Evolutionary conservation across 202 grass and related monocot genomes (phyloP).

Genomic region (Musa balbisiana): DNA sequence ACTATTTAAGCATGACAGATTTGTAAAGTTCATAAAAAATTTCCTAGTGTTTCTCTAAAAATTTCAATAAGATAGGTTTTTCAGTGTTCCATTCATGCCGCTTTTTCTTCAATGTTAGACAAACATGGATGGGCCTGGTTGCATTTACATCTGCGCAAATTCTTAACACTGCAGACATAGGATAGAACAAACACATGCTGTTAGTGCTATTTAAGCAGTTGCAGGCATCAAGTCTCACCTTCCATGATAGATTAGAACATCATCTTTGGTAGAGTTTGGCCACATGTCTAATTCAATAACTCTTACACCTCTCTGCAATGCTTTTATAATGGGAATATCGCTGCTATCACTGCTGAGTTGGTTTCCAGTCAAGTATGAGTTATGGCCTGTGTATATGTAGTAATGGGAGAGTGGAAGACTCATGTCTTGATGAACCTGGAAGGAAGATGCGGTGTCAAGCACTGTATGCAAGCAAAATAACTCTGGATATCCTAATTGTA

Average conservation of each 20-base stretch:
- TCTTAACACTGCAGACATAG: not conserved
- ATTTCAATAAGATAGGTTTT: too few relatives aligned
- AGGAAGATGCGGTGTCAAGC: not conserved
- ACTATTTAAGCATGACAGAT: not conserved
- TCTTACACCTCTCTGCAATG: constrained; percentile 23
- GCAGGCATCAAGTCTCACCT: constrained; percentile 4
- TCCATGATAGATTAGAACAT: constrained; percentile 13
- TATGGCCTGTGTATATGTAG: constrained; percentile 23
- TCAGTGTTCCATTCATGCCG: too few relatives aligned
- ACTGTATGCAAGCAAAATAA: not conserved
- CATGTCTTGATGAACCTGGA: constrained; percentile 21
- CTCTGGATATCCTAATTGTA: not conserved
- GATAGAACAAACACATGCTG: not conserved
- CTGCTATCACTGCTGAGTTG: constrained; percentile 24
- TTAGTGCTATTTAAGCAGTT: not conserved
- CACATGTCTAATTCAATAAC: constrained; percentile 24
- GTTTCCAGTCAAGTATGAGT: constrained; percentile 24
- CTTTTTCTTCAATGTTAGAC: too few relatives aligned
- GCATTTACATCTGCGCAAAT: not conserved
- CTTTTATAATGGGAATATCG: constrained; percentile 13
- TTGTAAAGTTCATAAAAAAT: not conserved
- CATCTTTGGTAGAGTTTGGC: constrained; percentile 11
- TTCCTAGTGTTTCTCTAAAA: too few relatives aligned
- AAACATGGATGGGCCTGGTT: not conserved
- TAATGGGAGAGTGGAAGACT: constrained; percentile 22